Base-by-base conservation (phyloP, 2,329 filamentous ascomycete species). In the Botrytis deweyae region DNA sequence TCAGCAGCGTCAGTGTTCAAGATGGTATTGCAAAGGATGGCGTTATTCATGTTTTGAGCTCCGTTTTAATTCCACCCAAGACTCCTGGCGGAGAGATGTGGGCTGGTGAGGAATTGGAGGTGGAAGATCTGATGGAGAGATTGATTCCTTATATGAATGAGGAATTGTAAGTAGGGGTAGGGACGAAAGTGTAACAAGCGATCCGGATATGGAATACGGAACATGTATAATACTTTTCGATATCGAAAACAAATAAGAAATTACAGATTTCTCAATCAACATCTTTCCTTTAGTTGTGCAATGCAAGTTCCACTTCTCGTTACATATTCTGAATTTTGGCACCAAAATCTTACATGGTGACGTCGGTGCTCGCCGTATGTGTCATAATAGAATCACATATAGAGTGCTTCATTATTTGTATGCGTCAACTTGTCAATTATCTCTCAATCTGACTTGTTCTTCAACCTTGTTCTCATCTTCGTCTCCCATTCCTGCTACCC, bases 11-110 rank as follows among this genome's bases (percentile, higher is more conserved):
- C 1, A 84, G 85, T 0, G 84, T 93, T 10, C 85, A 90, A 76
- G 94, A 97, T 80, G 91, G 86, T 0, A 82, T 96, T 72, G 92
- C 91, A 0, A 88, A 87, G 79, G 93, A 97, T 80, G 95, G 95
- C 46, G 94, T 95, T 22, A 88, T 97, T 55, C 95, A 97, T 73
- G 90, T 95, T 25, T 85, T 96, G 0, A 86, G 87, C 66, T 87
- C 87, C 73, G 89, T 97, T 0, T 83, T 97, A 73, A 89, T 98
- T 76, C 95, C 95, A 61, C 93, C 94, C 62, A 83, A 77, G 82
- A 83, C 75, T 58, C 76, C 74, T 3, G 85, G 83, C 49, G 86
- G 84, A 49, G 86, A 88, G 78, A 84, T 92, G 74, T 82, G 84
- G 58, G 81, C 81, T 33, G 85, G 83, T 40, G 86, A 84, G 55